Conservation (phyloP, 148 eudicot genomes). For the Cornus controversa region DNA sequence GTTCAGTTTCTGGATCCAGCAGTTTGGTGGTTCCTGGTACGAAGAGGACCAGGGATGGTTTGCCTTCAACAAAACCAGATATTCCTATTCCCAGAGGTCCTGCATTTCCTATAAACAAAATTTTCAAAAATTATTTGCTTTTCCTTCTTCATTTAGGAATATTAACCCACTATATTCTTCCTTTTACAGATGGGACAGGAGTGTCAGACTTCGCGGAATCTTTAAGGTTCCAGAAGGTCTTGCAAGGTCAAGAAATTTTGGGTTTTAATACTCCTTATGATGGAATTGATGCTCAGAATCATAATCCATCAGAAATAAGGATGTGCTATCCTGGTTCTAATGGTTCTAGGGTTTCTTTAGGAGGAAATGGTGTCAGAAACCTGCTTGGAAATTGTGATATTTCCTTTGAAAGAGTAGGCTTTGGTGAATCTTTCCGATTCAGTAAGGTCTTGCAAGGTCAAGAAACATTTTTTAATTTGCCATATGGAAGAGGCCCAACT, state of each 20-base stretch:
- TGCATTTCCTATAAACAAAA: background rate
- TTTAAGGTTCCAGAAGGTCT: constrained; percentile 92
- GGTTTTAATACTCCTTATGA: constrained; percentile 48
- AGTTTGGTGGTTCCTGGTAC: constrained; percentile 51
- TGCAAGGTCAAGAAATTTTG: constrained; percentile 99
- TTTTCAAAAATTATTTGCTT: background rate
- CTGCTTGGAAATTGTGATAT: constrained; percentile 32
- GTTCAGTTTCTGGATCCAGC: constrained; percentile 61
- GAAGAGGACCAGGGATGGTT: constrained; percentile 74
- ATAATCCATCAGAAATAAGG: constrained; percentile 41
- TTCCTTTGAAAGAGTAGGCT: constrained; percentile 35
- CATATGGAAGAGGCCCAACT: constrained; percentile 26
- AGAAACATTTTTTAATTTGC: constrained; percentile 57
- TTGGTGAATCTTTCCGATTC: constrained; percentile 58
- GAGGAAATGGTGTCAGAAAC: constrained; percentile 21
- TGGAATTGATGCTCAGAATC: constrained; percentile 46
- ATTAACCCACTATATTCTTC: background rate
- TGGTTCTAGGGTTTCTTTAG: constrained; percentile 19
- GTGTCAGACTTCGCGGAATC: constrained; percentile 81
- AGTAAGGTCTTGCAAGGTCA: constrained; percentile 99
- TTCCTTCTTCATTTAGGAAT: background rate
- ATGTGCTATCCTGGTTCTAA: constrained; percentile 32
- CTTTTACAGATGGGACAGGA: constrained; percentile 60
- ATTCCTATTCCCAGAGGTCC: constrained; percentile 61
- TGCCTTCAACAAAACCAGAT: constrained; percentile 58